Conservation (phyloP, 1,139 yeast genomes). For the Tardiomyces digboiensis region DNA sequence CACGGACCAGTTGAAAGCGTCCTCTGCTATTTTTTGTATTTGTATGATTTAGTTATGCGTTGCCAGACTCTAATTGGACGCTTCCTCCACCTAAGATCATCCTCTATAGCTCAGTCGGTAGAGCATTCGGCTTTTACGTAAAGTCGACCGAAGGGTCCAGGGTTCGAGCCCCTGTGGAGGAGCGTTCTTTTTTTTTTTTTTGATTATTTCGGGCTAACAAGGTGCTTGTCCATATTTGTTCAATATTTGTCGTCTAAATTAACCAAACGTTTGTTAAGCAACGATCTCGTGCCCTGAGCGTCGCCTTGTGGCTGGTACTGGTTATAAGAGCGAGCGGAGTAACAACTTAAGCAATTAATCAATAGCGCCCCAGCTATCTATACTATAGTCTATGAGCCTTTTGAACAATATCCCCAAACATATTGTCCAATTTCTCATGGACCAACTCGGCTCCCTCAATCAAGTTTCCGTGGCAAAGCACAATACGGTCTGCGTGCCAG, state of each 20-base stretch:
- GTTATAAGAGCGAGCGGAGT: background rate
- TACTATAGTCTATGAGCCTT: no score
- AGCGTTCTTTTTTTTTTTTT: background rate
- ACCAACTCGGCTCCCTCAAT: constrained; percentile 28
- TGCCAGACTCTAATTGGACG: no score
- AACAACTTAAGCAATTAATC: background rate
- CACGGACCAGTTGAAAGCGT: no score
- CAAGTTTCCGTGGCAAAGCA: constrained; percentile 52
- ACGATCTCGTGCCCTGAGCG: no score
- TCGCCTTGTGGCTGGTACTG: no score
- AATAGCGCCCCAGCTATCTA: no score
- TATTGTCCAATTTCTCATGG: constrained; percentile 27
- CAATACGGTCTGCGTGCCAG: constrained; percentile 27
- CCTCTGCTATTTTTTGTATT: no score
- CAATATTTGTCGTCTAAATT: no score
- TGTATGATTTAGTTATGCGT: no score
- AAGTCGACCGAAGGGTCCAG: background rate
- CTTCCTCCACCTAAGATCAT: no score
- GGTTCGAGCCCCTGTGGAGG: constrained; percentile 1
- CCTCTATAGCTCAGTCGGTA: background rate
- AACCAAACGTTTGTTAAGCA: no score
- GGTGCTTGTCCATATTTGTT: background rate
- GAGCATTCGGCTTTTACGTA: background rate
- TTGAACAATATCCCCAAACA: constrained; percentile 10
- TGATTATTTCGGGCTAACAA: background rate